Percentiles rank a stretch among this genome's conserved stretches.
Conservation (phyloP, 169 alveolate species). For the Perkinsus olseni region DNA sequence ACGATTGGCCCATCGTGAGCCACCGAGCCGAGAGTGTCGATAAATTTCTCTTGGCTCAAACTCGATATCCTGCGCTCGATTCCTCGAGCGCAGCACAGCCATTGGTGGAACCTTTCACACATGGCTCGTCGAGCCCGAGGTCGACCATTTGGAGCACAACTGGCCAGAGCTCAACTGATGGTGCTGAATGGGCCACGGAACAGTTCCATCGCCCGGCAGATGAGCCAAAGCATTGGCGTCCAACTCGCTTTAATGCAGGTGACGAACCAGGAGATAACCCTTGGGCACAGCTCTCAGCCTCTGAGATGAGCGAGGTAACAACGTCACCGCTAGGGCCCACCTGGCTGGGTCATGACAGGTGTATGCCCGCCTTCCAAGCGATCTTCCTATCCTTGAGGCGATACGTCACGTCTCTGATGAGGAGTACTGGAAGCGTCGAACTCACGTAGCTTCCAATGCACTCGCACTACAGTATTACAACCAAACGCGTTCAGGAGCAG, state of each 20-base stretch:
- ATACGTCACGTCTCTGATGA: not conserved
- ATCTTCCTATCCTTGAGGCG: not conserved
- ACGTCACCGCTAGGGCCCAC: not conserved
- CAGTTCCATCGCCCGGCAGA: too few relatives aligned
- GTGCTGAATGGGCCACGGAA: too few relatives aligned
- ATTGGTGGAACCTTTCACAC: too few relatives aligned
- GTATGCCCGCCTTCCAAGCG: not conserved
- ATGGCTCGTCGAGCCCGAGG: too few relatives aligned
- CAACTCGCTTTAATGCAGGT: not conserved
- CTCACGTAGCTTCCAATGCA: not conserved
- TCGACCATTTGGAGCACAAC: too few relatives aligned
- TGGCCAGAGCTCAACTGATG: too few relatives aligned
- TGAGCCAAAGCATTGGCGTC: too few relatives aligned
- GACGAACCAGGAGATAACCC: not conserved
- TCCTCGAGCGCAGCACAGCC: too few relatives aligned
- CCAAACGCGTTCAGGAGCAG: not conserved
- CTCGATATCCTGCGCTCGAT: too few relatives aligned
- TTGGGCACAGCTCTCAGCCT: not conserved
- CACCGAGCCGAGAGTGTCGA: too few relatives aligned
- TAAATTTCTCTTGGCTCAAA: too few relatives aligned
- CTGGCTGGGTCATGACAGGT: not conserved
- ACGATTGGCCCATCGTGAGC: too few relatives aligned
- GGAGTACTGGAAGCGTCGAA: not conserved
- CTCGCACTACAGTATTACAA: not conserved
- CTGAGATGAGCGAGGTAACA: not conserved